Evolutionary conservation across 2,329 filamentous ascomycete genomes (phyloP).

Genomic region (Dothistroma pini): DNA sequence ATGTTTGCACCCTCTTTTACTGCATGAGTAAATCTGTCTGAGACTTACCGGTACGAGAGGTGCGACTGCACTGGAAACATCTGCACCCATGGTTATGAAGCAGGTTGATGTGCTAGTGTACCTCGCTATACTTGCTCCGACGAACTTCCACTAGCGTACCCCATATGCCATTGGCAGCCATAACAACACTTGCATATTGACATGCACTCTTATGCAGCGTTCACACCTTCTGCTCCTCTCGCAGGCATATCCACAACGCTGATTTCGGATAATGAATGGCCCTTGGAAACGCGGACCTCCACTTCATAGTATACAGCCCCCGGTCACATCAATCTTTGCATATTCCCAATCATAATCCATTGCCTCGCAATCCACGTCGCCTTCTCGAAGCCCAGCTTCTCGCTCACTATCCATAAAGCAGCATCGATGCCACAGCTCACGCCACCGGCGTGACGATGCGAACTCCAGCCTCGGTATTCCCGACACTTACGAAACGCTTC

Average conservation of each 20-base stretch:
- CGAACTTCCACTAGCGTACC: background rate
- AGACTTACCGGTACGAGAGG: background rate
- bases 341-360: slow-evolving; percentile 21
- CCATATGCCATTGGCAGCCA: background rate
- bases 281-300: too few relatives aligned
- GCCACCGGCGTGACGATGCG: slow-evolving; percentile 13
- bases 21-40: background rate
- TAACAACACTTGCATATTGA: background rate
- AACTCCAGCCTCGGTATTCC: slow-evolving; percentile 7
- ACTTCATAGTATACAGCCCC: slow-evolving; percentile 8
- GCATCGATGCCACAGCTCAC: slow-evolving; percentile 21
- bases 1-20: background rate
- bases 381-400: slow-evolving; percentile 12
- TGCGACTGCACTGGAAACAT: background rate
- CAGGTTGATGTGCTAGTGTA: background rate
- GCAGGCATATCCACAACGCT: too few relatives aligned
- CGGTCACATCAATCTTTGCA: slow-evolving; percentile 9
- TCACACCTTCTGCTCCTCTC: too few relatives aligned
- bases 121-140: background rate
- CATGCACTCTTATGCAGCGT: background rate
- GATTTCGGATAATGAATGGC: too few relatives aligned
- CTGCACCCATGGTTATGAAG: background rate
- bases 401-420: slow-evolving; percentile 13
- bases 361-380: slow-evolving; percentile 16
- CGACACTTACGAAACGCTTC: slow-evolving; percentile 15